A percentile compares a stretch with the other conserved stretches of the same genome.
Conservation (phyloP, 1,284 basidiomycete species). For the Marasmius oreades region DNA sequence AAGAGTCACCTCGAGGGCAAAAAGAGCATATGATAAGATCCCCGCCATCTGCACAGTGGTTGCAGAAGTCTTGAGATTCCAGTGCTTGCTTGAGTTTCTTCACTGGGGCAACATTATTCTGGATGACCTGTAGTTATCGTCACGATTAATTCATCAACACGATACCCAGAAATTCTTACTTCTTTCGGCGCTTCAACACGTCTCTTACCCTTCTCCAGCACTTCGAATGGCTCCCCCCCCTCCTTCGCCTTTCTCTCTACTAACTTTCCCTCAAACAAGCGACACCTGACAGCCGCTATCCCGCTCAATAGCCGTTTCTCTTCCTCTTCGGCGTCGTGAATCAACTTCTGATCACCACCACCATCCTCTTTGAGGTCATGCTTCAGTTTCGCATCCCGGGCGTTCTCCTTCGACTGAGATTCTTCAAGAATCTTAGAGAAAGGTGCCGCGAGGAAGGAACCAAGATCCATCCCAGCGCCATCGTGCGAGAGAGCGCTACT, state of each 20-base stretch:
- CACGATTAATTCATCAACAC: too few relatives aligned
- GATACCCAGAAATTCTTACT: constrained; percentile 21
- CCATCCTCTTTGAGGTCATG: constrained; percentile 30
- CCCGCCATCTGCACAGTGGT: constrained; percentile 56
- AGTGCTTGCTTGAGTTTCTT: constrained; percentile 32
- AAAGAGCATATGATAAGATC: constrained; percentile 42
- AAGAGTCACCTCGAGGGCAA: constrained; percentile 49
- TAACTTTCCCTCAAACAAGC: constrained; percentile 55
- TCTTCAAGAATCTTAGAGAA: constrained; percentile 40
- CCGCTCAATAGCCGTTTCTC: constrained; percentile 49
- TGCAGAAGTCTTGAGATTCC: constrained; percentile 54
- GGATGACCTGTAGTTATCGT: not conserved
- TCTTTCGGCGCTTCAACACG: constrained; percentile 32
- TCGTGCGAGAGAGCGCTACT: constrained; percentile 45
- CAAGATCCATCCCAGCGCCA: constrained; percentile 36
- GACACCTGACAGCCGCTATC: constrained; percentile 51
- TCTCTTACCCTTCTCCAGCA: constrained; percentile 45
- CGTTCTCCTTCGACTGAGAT: constrained; percentile 36
- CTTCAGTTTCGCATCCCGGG: constrained; percentile 40
- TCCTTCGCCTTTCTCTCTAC: constrained; percentile 34
- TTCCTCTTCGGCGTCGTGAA: constrained; percentile 51
- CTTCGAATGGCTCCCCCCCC: constrained; percentile 38
- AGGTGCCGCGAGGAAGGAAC: constrained; percentile 38
- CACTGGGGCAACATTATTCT: constrained; percentile 5
- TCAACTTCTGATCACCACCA: constrained; percentile 27